Evolutionary conservation across 2,329 filamentous ascomycete genomes (phyloP), one percentile per base, ranked within the genome.

Genomic region (Fusarium bactridioides): DNA sequence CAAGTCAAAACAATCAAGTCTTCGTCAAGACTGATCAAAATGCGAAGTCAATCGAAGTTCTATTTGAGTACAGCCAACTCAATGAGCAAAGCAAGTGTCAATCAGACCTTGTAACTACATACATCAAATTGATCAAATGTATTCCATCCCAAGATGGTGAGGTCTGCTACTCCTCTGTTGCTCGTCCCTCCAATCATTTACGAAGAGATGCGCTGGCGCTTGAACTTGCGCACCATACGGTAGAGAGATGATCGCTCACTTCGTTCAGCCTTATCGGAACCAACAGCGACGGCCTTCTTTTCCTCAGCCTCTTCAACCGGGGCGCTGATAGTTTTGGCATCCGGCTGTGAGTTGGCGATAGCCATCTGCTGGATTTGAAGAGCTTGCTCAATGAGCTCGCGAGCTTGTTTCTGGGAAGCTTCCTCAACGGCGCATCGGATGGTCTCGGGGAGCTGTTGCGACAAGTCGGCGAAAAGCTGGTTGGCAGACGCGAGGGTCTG

Each of bases 381-480:
- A 76, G 72, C 50, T 4, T 74, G 64, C 10, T 63, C 60, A 16
- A 79, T 51, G 21, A 62, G 31, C 53, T 60, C 53, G 13, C 35
- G 53, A 27, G 54, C 43, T 18, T 62, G 60, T 44, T 60, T 62
- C 10, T 79, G 66, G 19, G 79, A 65, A 10, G 77, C 72, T 11
- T 72, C 62, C 23, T 74, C 33, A 13, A 80, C 73, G 8, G 75
- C 74, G n/a, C 78, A 69, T 18, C 74, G 70, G 60, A 80, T 69
- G 33, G 71, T 72, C 5, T 48, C 27, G 6, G 79, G 78, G 13
- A 81, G 67, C 13, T 78, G 77, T 23, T 61, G 66, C 7, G 78
- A 77, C n/a, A 81, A 69, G 4, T 76, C 69, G 16, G 59, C 73
- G 35, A 75, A 62, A 23, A 79, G 70, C 9, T 64, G 66, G 2